phyloP scores from a whole-genome alignment of 2,329 filamentous ascomycete species.

The Ilyonectria destructans region DNA sequence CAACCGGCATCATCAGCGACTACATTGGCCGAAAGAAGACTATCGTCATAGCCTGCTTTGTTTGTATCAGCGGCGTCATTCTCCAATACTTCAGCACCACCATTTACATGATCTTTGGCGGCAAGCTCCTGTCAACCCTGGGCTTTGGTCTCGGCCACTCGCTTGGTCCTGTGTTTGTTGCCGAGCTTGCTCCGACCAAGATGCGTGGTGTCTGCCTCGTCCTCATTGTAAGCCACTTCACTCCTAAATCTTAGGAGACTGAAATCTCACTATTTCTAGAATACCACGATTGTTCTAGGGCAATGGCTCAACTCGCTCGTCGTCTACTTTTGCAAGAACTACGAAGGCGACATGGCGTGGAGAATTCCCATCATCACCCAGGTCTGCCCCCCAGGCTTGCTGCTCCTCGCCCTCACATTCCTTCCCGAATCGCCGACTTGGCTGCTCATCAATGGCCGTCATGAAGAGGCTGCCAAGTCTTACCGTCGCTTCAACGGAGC shows the following conservation, averaged over 20 bases:
- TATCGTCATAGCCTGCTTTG: constrained; percentile 43
- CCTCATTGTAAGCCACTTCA: constrained; percentile 42
- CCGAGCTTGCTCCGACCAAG: constrained; percentile 52
- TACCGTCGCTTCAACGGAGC: constrained; percentile 48
- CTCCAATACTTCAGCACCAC: constrained; percentile 45
- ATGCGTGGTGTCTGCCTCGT: constrained; percentile 51
- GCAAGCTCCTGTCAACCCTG: constrained; percentile 49
- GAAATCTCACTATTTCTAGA: constrained; percentile 32
- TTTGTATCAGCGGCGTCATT: constrained; percentile 47
- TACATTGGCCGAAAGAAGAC: constrained; percentile 48
- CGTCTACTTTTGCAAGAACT: constrained; percentile 42
- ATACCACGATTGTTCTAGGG: constrained; percentile 54
- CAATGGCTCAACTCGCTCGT: constrained; percentile 50
- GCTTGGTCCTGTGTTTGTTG: constrained; percentile 52
- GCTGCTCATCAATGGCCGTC: constrained; percentile 34
- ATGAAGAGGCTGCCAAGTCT: constrained; percentile 33
- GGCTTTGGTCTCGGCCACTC: constrained; percentile 53
- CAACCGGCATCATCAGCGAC: constrained; percentile 48
- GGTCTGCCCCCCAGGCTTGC: constrained; percentile 46
- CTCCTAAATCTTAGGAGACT: not conserved
- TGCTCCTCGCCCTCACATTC: constrained; percentile 34
- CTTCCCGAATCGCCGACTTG: constrained; percentile 37
- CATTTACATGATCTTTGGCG: constrained; percentile 50
- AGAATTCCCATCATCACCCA: constrained; percentile 52
- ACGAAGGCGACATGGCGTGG: constrained; percentile 48